A percentile compares a stretch with the other conserved stretches of the same genome.
These are phyloP conservation scores for Phytophthora quininea DNA, from an alignment of 352 stramenopile species.

Conservation along the genomic window DNA sequence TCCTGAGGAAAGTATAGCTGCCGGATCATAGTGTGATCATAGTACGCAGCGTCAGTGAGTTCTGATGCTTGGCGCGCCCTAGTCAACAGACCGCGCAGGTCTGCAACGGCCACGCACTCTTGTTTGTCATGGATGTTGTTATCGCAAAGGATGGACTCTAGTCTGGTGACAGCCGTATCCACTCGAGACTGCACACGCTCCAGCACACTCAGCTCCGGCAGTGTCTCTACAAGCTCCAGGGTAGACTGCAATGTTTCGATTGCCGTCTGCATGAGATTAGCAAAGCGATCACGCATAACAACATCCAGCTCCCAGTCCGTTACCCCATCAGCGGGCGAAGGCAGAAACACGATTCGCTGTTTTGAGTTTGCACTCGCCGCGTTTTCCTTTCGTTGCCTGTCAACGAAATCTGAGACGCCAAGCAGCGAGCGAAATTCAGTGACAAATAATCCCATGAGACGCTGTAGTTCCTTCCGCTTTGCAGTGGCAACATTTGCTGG, in stretches of 20 bases:
- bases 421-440: slow-evolving; percentile 67
- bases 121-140: slow-evolving; percentile 10
- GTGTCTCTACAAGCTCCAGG: slow-evolving; percentile 65
- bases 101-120: slow-evolving; percentile 25
- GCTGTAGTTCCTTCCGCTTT: slow-evolving; percentile 43
- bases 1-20: slow-evolving; percentile 78
- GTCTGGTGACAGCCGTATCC: slow-evolving; percentile 44
- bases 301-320: slow-evolving; percentile 80
- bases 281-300: slow-evolving; percentile 50
- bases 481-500: background rate
- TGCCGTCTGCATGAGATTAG: slow-evolving; percentile 58
- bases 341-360: slow-evolving; percentile 46
- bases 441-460: slow-evolving; percentile 76
- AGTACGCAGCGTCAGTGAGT: slow-evolving; percentile 62
- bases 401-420: slow-evolving; percentile 56
- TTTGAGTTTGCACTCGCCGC: background rate
- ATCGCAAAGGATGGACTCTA: slow-evolving; percentile 62
- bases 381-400: slow-evolving; percentile 42
- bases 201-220: slow-evolving; percentile 78
- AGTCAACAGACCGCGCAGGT: slow-evolving; percentile 35
- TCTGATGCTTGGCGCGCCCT: slow-evolving; percentile 55
- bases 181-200: slow-evolving; percentile 68
- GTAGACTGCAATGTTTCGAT: slow-evolving; percentile 79
- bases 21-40: slow-evolving; percentile 75
- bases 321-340: slow-evolving; percentile 56